Evolutionary conservation across 257 asterid genomes (phyloP), one percentile per base, ranked within the genome.

Genomic region (Nyctanthes arbortristis): DNA sequence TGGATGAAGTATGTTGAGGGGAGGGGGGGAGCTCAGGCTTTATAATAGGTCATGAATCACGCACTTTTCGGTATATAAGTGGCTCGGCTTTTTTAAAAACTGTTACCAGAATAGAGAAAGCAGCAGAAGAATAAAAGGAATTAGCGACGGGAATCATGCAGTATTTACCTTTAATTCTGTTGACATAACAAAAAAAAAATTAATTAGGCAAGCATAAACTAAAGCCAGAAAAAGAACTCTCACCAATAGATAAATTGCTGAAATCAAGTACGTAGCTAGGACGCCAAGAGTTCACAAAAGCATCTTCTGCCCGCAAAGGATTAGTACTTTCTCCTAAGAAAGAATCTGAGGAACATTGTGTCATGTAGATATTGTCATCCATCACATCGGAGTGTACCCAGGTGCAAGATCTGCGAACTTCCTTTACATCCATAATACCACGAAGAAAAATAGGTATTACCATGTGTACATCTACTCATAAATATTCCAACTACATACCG

Each of bases 321-420:
- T 69, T 75, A 73, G 65, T 71, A 66, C 69, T 49, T 70, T 52
- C 79, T 75, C 49, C 75, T 40, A 73, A 70, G 61, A 65, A 75
- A 63, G 92, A 84, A 55, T 75, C 65, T 43, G 78, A 68, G 68
- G 66, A 14, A 74, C 66, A 64, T 35, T 82, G 86, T 66, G 79
- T 79, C 97, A 93, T 80, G 82, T 82, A 88, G 77, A 93, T 76
- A 79, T 93, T 93, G 77, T 93, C 99, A 71, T 91, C 96, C 99
- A 93, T 93, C 33, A 93, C 85, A 76, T 91, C 99, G 0, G 91
- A 83, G 88, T 93, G 99, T 82, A 91, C 84, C 99, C 97, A 93
- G 82, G 96, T 83, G 79, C 75, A 85, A 34, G 85, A 75, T 74
- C 77, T 75, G 69, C 45, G 33, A 65, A 61, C 68, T 64, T 86